Conservation (phyloP, 2,329 filamentous ascomycete species). For the Coleophoma crateriformis region DNA sequence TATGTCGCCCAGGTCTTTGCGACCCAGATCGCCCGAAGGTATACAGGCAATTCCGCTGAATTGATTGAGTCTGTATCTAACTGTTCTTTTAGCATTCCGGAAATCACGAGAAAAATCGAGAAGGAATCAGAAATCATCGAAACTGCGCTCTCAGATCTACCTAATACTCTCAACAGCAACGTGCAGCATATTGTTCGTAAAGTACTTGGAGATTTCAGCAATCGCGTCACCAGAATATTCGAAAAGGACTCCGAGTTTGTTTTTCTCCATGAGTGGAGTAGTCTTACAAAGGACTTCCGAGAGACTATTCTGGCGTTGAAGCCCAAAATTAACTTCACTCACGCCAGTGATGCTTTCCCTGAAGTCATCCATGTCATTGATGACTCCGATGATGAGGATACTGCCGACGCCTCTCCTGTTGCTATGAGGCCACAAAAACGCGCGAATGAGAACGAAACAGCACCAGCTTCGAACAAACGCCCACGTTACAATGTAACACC, state of each 20-base stretch:
- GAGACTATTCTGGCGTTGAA: constrained; percentile 25
- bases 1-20: constrained; percentile 42
- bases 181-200: constrained; percentile 58
- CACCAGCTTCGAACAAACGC: no score
- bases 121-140: constrained; percentile 44
- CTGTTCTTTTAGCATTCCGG: constrained; percentile 27
- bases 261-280: constrained; percentile 40
- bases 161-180: constrained; percentile 59
- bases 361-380: constrained; percentile 3
- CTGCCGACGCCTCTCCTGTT: not conserved
- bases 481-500: no score
- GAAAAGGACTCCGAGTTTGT: not conserved
- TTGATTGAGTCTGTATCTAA: constrained; percentile 4
- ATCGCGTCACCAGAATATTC: constrained; percentile 42
- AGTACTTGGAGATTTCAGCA: constrained; percentile 52
- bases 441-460: no score
- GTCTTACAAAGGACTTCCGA: constrained; percentile 27
- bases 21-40: constrained; percentile 34
- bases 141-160: constrained; percentile 49
- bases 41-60: not conserved
- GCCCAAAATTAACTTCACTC: constrained; percentile 12
- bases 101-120: constrained; percentile 27
- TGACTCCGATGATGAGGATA: constrained; percentile 5
- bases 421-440: no score
- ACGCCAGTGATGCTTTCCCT: not conserved